Evolutionary conservation across 2,329 filamentous ascomycete genomes (phyloP).

Genomic region (Colletotrichum sp.): DNA sequence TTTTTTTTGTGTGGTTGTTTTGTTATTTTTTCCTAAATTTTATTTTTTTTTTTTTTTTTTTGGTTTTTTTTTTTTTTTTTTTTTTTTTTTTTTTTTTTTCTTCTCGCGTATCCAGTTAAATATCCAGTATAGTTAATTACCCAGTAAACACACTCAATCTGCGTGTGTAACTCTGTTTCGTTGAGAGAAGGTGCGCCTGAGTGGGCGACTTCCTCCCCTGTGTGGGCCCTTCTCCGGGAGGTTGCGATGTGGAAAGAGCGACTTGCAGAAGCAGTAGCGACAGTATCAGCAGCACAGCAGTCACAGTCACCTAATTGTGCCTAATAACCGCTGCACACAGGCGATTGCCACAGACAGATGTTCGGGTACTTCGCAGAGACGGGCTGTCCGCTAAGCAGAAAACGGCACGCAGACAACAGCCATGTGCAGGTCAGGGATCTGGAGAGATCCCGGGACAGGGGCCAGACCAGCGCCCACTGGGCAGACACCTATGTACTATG

Average conservation of each 20-base stretch:
- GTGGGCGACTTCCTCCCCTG: neutral
- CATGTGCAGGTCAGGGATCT: constrained; percentile 15
- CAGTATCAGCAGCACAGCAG: neutral
- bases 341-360: neutral
- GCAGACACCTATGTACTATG: neutral
- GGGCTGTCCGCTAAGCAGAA: neutral
- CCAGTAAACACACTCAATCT: too few species aligned
- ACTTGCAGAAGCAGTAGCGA: neutral
- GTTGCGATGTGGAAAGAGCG: neutral
- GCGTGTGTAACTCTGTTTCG: too few species aligned
- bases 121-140: too few species aligned
- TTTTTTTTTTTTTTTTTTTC: too few species aligned
- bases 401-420: neutral
- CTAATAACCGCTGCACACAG: neutral
- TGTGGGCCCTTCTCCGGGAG: neutral
- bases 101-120: too few species aligned
- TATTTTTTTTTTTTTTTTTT: too few species aligned
- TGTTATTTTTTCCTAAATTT: too few species aligned
- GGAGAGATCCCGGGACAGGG: neutral
- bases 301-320: neutral
- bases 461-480: neutral
- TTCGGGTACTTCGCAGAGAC: neutral
- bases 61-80: too few species aligned
- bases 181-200: neutral
- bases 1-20: too few species aligned